Base-by-base conservation (phyloP, 2,329 filamentous ascomycete species). In the Colletotrichum endophyticum region DNA sequence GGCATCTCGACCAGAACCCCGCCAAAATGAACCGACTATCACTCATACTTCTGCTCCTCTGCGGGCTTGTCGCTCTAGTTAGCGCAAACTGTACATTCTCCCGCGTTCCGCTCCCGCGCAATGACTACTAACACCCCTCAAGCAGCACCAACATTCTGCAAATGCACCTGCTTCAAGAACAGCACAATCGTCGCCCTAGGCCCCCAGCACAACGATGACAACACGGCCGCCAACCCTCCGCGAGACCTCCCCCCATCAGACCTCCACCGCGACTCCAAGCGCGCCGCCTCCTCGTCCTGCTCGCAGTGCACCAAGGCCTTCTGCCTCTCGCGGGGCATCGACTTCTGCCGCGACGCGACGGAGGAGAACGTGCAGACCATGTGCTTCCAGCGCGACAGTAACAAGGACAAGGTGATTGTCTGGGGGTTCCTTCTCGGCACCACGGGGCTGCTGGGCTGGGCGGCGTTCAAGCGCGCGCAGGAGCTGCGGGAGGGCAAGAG, bases 151-250 rank as follows among this genome's bases (percentile, higher is more conserved):
- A 91, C 90, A 3, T 94, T 93, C 83, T 94, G 92, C 88, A 94
- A 94, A 88, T 94, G 92, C 85, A 93, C 91, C 79, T 94, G 92
- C 86, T 92, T 92, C 86, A 91, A 91, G 80, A 93, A 94, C 86
- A 92, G 90, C 87, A 93, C 91, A 79, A 92, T 94, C 80, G 92
- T 94, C 81, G 88, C 90, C 16, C 88, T 93, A 12, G 90, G 88
- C n/a, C 88, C 89, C 5, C 84, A 87, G 75, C 80, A 84, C 69
- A 78, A 82, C 9, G 70, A 73, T 12, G 49, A 30, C 13, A 64
- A 64, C 11, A 11, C 19, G 16, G 15, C 16, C 16, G 49, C 77
- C 70, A 79, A 70, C 78, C 80, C 80, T 77, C 82, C 80, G 74
- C 75, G 79, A 80, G 68, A 78, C 57, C 36, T 70, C 9, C 59